Base-by-base conservation (phyloP, 1,284 basidiomycete genomes). In the Caloboletus inedulis region DNA sequence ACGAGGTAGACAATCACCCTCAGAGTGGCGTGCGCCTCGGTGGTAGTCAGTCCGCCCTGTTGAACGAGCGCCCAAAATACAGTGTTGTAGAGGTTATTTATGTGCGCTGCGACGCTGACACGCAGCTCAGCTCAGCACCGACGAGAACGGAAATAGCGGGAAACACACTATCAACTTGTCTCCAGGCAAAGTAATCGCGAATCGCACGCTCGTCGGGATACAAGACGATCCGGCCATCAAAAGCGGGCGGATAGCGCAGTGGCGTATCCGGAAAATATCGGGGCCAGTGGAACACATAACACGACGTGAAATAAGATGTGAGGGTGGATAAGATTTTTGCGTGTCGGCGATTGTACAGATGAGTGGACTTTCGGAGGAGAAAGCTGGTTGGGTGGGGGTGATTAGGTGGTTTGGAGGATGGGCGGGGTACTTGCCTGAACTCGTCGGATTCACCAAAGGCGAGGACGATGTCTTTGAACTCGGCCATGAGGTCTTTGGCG, bases 81-180 rank as follows among this genome's bases (percentile, higher is more conserved):
- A 0, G 97, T 98, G 64, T 99, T 99, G 76, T 99, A 96, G 21
- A 99, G 75, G 66, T 98, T 99, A 70, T 99, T 99, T 69, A 99
- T 91, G 69, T 99, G 97, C 0, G 97, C 94, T 97, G 63, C 29
- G 54, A 58, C 33, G 54, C 52, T 53, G 51, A 55, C 59, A 54
- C 47, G 39, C 52, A 59, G 53, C 59, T 29, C n/a, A 19, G 55
- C 63, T 68, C 47, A 69, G 54, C 29, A 19, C 37, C 40, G 8
- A 31, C 3, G 25, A 36, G 8, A 25, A 43, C 16, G n/a, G 10
- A 7, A 4, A 30, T 7, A 36, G 18, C 1, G 27, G 37, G 5
- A 23, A 18, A 77, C 91, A 63, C 66, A 95, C 94, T 96, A 69
- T 98, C 96, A 0, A 88, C 91, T 68, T 98, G 96, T 58, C 96